phyloP scores from a whole-genome alignment of 805 yeast genomes.

The Wickerhamiella vanderwaltii region DNA sequence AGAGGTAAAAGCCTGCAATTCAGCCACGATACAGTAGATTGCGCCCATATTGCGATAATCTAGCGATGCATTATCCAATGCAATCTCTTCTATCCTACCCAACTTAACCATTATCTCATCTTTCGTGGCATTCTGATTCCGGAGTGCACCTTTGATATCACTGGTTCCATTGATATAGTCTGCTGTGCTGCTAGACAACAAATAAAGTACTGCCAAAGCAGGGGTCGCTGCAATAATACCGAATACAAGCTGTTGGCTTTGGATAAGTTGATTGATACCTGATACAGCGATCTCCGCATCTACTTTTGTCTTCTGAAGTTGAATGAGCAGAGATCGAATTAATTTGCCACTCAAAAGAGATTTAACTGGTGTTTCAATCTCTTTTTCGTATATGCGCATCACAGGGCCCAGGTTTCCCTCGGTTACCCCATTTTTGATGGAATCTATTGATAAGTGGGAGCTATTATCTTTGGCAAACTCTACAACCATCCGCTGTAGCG shows the following conservation, averaged over 20 bases:
- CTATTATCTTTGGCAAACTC: constrained; percentile 43
- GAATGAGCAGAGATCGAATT: constrained; percentile 68
- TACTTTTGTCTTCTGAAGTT: constrained; percentile 90
- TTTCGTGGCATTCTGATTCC: background rate
- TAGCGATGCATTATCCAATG: constrained; percentile 8
- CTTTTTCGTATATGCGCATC: constrained; percentile 68
- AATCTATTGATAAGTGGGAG: constrained; percentile 12
- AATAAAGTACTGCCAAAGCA: constrained; percentile 36
- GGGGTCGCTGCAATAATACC: constrained; percentile 87
- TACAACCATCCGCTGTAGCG: constrained; percentile 77
- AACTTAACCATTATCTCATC: constrained; percentile 12
- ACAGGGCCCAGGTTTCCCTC: constrained; percentile 71
- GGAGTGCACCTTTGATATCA: background rate
- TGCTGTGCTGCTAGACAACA: constrained; percentile 13
- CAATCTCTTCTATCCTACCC: constrained; percentile 15
- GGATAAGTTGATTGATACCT: constrained; percentile 81
- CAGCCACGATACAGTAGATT: constrained; percentile 15
- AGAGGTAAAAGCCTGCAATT: constrained; percentile 3
- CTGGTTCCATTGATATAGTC: background rate
- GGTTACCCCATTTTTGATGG: constrained; percentile 29
- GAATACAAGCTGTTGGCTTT: constrained; percentile 88
- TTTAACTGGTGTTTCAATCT: constrained; percentile 55
- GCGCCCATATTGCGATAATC: constrained; percentile 15
- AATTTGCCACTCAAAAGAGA: constrained; percentile 58
- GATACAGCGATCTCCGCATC: constrained; percentile 83